Base-by-base conservation (phyloP, 2,329 filamentous ascomycete genomes). In the Pestalotiopsis sp. region DNA sequence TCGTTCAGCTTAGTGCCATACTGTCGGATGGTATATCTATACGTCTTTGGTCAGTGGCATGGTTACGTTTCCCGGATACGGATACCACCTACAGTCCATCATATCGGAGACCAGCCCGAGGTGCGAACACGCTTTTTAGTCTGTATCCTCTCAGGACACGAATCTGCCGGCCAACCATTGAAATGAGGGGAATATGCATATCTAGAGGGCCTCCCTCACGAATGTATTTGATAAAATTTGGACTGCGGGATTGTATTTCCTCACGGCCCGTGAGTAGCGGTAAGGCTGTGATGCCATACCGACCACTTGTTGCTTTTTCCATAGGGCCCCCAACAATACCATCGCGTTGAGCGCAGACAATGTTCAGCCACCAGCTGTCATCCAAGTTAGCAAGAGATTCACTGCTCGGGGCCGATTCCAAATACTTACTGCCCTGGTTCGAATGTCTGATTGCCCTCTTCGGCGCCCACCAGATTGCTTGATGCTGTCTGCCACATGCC, bases 301-400 rank as follows among this genome's bases (percentile, higher is more conserved):
- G 77, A 6, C 83, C 82, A 67, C 78, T 82, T 10, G 84, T 85
- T 0, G 84, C 79, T 14, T 70, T 81, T 70, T 87, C 83, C 3
- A 76, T 70, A 13, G 80, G 79, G 65, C 77, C 81, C 7, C 77
- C 79, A 9, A 87, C 81, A 20, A 89, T 85, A 22, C 87, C 86
- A 71, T 89, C 87, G 35, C 85, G 82, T 68, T 84, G 79, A 2
- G 85, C 87, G 70, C 86, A 88, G 44, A 84, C 82, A 39, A 88
- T 78, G 65, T 87, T 86, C 20, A 87, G 74, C 85, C 86, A 89
- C 87, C 85, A 89, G 66, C 87, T 89, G 66, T 10, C 14, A 22
- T n/a, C 9, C 44, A 13, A 7, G 58, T 78, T 64, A 76, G 76
- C 64, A 64, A 66, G 2, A 10, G 17, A 35, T 65, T 9, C 30